Evolutionary conservation across 169 alveolate genomes (phyloP).

Genomic region (Plasmodium coatneyi): DNA sequence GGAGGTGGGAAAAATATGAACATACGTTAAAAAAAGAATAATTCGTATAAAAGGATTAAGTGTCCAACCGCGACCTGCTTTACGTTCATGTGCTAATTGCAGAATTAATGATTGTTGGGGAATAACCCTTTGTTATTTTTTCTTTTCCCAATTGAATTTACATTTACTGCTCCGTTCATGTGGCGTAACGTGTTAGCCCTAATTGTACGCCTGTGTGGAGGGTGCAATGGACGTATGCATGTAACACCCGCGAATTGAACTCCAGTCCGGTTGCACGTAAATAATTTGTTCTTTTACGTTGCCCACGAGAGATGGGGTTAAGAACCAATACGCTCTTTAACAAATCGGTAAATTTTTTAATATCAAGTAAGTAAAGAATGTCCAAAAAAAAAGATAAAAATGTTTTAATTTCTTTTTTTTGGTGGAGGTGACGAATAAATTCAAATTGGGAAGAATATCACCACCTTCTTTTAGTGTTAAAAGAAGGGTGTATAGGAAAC

Average conservation of each 20-base stretch:
- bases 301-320: not conserved
- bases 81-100: not conserved
- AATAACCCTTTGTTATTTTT: not conserved
- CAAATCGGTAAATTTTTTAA: not conserved
- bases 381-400: not conserved
- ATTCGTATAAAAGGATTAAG: not conserved
- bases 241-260: not conserved
- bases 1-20: not conserved
- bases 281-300: not conserved
- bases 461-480: not conserved
- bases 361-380: not conserved
- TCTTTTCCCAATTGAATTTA: not conserved
- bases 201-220: not conserved
- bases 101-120: not conserved
- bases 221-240: not conserved
- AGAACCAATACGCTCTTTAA: not conserved
- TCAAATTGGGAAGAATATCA: not conserved
- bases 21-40: not conserved
- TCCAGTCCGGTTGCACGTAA: not conserved
- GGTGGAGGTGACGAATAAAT: not conserved
- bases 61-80: not conserved
- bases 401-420: not conserved
- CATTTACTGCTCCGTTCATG: not conserved
- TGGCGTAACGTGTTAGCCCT: not conserved
- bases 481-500: not conserved